Evolutionary conservation across 148 eudicot genomes (phyloP).

Genomic region (Polygonum maritimum): DNA sequence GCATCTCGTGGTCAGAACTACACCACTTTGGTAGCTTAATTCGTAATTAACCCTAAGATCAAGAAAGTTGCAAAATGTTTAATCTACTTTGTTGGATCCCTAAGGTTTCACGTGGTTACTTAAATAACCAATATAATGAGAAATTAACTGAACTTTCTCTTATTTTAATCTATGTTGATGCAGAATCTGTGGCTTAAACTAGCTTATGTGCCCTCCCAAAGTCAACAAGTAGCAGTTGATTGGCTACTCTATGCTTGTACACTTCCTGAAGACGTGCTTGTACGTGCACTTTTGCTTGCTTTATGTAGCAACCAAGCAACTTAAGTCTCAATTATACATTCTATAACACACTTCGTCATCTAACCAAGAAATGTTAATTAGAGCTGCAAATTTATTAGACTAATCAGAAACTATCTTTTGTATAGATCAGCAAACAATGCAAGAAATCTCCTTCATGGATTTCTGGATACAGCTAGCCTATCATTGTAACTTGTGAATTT

Average conservation of each 20-base stretch:
- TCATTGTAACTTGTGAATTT: not conserved
- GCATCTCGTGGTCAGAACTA: not conserved
- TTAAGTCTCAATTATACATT: not conserved
- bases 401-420: no score
- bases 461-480: not conserved
- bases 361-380: not conserved
- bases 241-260: not conserved
- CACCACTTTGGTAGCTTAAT: not conserved
- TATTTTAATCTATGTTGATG: not conserved
- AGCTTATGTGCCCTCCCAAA: not conserved
- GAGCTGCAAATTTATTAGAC: not conserved
- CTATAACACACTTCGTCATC: not conserved
- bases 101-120: constrained; percentile 6
- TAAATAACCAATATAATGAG: not conserved
- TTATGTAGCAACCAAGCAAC: not conserved
- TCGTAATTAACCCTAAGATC: not conserved
- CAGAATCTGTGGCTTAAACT: not conserved
- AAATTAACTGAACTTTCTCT: not conserved
- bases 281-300: not conserved
- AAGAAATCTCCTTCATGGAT: no score
- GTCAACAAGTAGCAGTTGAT: not conserved
- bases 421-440: no score
- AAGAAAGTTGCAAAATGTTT: not conserved
- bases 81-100: not conserved
- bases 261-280: not conserved